Evolutionary conservation across 2,329 filamentous ascomycete genomes (phyloP), one percentile per base, ranked within the genome.

Genomic region (Colletotrichum caudatum): DNA sequence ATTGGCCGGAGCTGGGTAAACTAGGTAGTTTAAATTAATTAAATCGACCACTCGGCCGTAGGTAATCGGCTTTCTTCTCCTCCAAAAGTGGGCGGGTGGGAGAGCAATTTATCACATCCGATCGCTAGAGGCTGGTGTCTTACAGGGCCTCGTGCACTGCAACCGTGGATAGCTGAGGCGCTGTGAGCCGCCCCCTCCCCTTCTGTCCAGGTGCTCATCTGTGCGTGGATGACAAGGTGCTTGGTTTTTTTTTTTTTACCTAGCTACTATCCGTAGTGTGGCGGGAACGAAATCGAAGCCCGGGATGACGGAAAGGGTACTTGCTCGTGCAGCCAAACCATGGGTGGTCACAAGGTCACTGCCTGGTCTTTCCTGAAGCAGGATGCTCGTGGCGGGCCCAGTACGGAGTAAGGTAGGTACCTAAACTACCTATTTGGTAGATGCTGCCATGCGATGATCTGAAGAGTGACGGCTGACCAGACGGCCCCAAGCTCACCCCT

Each of bases 381-480:
- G 33, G 26, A 11, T 44, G 58, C 61, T 18, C 29, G 29, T 29
- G 29, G 29, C 29, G 29, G 29, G 29, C 29, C 29, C 29, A 29
- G 29, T 29, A 4, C 3, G n/a, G n/a, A n/a, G n/a, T n/a, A n/a
- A 29, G 29, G 29, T 29, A 29, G 29, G 29, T 29, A 29, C 29
- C 29, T 29, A 29, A 29, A 29, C 29, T 29, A 29, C 29, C 29
- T 29, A 29, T 4, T 29, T 29, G 29, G 29, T 29, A 9, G 20
- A 20, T 46, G 53, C 54, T 57, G 57, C 53, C 66, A 51, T 64
- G 53, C 60, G 56, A 70, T 64, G 69, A 71, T 71, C 65, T 60
- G 65, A 72, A 67, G 70, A 66, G 58, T 64, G 69, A 72, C 66
- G 66, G 70, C n/a, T 65, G 61, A 72, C 54, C 66, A 72, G 70